These are phyloP conservation scores for Suhomyces tanzawaensis DNA, from an alignment of 805 yeast genomes.

Conservation along the genomic window DNA sequence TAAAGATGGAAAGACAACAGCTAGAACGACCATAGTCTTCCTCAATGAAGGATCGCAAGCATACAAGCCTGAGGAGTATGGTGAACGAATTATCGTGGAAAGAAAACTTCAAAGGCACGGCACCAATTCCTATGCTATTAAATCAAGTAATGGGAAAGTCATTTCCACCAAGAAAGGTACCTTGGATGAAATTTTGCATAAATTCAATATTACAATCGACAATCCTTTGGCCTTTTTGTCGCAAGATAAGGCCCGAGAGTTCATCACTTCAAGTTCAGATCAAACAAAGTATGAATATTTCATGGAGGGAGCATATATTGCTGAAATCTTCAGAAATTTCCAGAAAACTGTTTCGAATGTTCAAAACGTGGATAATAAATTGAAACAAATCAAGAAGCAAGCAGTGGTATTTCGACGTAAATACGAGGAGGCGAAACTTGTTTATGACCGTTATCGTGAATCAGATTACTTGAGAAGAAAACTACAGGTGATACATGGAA, in stretches of 20 bases:
- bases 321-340: slow-evolving; percentile 60
- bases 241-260: slow-evolving; percentile 91
- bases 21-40: slow-evolving; percentile 64
- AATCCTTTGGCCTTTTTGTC: slow-evolving; percentile 91
- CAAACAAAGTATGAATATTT: slow-evolving; percentile 70
- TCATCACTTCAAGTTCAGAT: slow-evolving; percentile 74
- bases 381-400: slow-evolving; percentile 24
- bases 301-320: slow-evolving; percentile 75
- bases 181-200: slow-evolving; percentile 64
- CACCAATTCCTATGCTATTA: slow-evolving; percentile 51
- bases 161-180: slow-evolving; percentile 62
- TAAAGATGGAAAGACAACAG: slow-evolving; percentile 69
- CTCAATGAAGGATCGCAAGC: slow-evolving; percentile 67
- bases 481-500: slow-evolving; percentile 36
- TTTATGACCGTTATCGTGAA: slow-evolving; percentile 34
- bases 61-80: slow-evolving; percentile 62
- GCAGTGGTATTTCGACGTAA: slow-evolving; percentile 24
- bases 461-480: slow-evolving; percentile 33
- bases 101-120: slow-evolving; percentile 60
- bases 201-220: slow-evolving; percentile 74
- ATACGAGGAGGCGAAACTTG: slow-evolving; percentile 27
- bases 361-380: slow-evolving; percentile 26
- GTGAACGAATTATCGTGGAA: slow-evolving; percentile 67
- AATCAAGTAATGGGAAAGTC: slow-evolving; percentile 48
- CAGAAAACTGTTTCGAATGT: slow-evolving; percentile 28